Conservation (phyloP, 2,329 filamentous ascomycete genomes). For the Fulvia fulva region DNA sequence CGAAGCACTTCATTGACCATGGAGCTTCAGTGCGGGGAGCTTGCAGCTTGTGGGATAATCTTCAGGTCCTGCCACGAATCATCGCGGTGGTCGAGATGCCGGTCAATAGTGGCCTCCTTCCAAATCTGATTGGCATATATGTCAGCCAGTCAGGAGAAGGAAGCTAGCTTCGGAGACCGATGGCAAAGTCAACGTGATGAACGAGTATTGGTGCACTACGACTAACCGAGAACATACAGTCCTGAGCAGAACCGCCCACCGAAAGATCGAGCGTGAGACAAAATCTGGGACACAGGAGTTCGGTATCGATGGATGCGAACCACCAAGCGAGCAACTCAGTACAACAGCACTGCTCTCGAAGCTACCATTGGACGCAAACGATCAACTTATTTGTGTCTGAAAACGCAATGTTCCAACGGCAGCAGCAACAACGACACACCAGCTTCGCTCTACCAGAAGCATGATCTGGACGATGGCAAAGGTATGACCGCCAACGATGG, state of each 20-base stretch:
- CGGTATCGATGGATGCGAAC: slow-evolving; percentile 3
- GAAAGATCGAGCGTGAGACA: not conserved
- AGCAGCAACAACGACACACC: not conserved
- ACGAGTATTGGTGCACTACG: not conserved
- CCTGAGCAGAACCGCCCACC: not conserved
- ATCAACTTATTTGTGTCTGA: not conserved
- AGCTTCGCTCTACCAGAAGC: too few species aligned
- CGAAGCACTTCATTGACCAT: not conserved
- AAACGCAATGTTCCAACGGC: not conserved
- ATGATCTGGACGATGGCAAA: too few species aligned
- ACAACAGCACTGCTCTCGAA: not conserved
- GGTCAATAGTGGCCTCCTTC: not conserved
- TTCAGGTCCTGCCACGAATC: not conserved
- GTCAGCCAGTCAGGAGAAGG: not conserved
- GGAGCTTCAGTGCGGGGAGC: not conserved
- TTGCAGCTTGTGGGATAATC: not conserved
- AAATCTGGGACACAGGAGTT: not conserved
- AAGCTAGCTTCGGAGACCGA: not conserved
- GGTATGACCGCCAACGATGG: too few species aligned
- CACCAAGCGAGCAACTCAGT: not conserved
- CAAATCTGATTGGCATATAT: not conserved
- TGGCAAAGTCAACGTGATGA: not conserved
- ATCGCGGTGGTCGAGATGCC: not conserved
- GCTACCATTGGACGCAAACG: slow-evolving; percentile 1
- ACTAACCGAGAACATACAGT: not conserved